Base-by-base conservation (phyloP, 2,329 filamentous ascomycete species). In the Rutstroemia sp. region DNA sequence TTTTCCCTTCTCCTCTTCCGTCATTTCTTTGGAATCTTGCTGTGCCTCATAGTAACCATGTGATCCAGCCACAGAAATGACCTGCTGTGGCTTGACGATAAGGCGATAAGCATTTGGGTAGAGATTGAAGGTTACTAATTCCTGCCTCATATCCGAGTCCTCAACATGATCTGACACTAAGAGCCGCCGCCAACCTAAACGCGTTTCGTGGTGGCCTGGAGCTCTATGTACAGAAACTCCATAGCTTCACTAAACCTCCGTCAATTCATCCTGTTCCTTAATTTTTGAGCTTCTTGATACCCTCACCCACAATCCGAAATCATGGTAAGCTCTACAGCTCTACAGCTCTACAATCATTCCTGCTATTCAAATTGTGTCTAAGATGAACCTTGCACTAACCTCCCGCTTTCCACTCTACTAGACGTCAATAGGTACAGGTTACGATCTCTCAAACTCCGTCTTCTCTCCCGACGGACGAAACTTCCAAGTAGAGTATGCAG, bases 351-450 rank as follows among this genome's bases (percentile, higher is more conserved):
- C 25, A 50, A 10, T 19, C 21, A 38, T 53, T 46, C 14, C 14
- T 39, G 48, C 14, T 23, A 14, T 42, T 10, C 3, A 19, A 25
- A 5, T 17, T 12, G 21, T 42, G 4, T 19, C 17, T 14, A 19
- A 37, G 37, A 27, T 51, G 39, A 53, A 37, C 51, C 39, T 34
- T 42, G 60, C 58, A 50, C 63, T 68, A 57, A 68, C 57, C 41
- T 61, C 25, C 54, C 16, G 14, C 55, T 38, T 48, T 34, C 21
- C n/a, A 27, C 25, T 27, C 25, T 6, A 42, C 41, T 60, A 99
- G 94, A 99, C 94, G 70, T 99, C 94, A 71, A 99, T 99, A 88
- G 94, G 94, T 72, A 99, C 94, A 69, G 94, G 94, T 71, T 99
- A 99, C 78, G 94, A 99, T 84, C 87, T 99, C 69, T 90, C 90